These are phyloP conservation scores for Houttuynia cordata DNA, from an alignment of 164 flowering plant species.

Conservation along the genomic window DNA sequence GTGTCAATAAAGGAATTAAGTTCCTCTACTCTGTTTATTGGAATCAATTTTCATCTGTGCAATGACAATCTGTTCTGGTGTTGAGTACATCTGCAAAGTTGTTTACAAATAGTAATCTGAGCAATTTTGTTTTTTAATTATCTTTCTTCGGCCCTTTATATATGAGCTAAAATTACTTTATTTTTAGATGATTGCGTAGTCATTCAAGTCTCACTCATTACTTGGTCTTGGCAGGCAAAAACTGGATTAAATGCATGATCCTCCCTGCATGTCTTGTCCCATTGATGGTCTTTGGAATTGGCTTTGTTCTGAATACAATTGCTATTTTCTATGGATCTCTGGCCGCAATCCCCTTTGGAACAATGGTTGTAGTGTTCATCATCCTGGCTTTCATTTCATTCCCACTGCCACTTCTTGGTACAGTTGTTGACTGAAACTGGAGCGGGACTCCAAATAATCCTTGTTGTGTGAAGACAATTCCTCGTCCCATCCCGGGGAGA, in stretches of 20 bases:
- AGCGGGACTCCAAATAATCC: conserved; percentile 99
- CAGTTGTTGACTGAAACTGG: conserved; percentile 97
- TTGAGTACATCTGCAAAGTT: no score
- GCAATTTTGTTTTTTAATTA: no score
- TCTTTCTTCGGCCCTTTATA: no score
- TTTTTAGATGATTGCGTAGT: background rate
- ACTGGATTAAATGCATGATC: conserved; percentile 95
- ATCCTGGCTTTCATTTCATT: conserved; percentile 97
- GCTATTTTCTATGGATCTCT: conserved; percentile 97
- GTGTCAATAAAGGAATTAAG: no score
- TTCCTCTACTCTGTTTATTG: no score
- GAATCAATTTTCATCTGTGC: no score
- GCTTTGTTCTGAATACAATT: conserved; percentile 73
- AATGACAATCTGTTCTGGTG: no score
- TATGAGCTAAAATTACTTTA: background rate
- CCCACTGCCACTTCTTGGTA: conserved; percentile 94
- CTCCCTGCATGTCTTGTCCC: conserved; percentile 77
- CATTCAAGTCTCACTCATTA: background rate
- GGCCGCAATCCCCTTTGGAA: conserved; percentile 98
- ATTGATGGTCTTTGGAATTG: conserved; percentile 72
- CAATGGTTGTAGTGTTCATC: conserved; percentile 90
- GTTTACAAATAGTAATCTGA: no score
- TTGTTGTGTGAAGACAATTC: conserved; percentile 99
- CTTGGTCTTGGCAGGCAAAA: conserved; percentile 48
- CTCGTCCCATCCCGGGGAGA: conserved; percentile 98